Evolutionary conservation across 148 eudicot species (phyloP).

Genomic region (Chenopodium suecicum): DNA sequence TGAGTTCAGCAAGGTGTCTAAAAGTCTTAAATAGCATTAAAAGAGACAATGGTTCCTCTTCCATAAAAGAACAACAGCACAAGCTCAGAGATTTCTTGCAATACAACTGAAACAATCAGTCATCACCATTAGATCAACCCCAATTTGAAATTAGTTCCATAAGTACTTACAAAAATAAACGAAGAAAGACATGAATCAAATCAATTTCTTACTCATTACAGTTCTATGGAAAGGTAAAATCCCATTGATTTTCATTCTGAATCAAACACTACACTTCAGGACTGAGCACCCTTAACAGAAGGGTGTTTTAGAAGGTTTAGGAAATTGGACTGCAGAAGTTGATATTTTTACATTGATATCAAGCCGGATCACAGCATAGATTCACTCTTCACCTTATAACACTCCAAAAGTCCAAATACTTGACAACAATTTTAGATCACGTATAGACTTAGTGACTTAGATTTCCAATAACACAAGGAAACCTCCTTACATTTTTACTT

Average conservation of each 20-base stretch:
- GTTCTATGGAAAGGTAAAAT: no score
- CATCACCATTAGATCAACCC: neutral
- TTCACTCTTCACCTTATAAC: neutral
- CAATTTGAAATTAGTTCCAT: neutral
- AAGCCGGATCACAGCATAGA: neutral
- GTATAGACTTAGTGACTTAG: neutral
- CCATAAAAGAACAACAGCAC: no score
- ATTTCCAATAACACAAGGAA: neutral
- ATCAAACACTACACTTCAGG: neutral
- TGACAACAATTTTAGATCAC: neutral
- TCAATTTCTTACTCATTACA: neutral
- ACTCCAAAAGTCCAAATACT: neutral
- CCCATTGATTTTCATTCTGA: neutral
- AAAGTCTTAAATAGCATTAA: neutral
- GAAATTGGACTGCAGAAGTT: neutral
- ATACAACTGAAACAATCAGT: neutral
- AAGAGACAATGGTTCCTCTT: no score
- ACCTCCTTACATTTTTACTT: neutral
- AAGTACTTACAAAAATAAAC: neutral
- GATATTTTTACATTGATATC: neutral
- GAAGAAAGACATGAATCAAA: neutral
- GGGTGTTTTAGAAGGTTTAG: neutral
- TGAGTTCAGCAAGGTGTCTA: neutral
- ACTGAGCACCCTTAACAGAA: neutral
- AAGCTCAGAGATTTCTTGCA: neutral